phyloP scores from a whole-genome alignment of 306 rosid species.

The Cucurbita ficifolia region DNA sequence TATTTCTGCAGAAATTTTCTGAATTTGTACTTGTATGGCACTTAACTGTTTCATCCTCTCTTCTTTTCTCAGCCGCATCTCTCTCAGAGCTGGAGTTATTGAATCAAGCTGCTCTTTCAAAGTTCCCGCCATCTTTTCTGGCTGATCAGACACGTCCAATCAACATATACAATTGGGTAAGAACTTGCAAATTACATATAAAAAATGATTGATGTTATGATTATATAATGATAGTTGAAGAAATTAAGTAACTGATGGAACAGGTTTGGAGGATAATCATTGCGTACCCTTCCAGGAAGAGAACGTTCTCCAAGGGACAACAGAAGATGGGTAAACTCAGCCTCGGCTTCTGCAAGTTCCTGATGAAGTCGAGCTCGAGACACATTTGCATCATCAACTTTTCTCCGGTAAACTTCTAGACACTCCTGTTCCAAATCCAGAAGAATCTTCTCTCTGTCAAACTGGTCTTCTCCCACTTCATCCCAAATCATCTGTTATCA shows the following conservation, averaged over 20 bases:
- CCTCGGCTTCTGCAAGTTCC: slow-evolving; percentile 92
- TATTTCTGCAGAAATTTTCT: slow-evolving; percentile 72
- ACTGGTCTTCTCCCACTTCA: slow-evolving; percentile 89
- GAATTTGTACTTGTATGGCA: slow-evolving; percentile 59
- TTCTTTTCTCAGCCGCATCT: slow-evolving; percentile 74
- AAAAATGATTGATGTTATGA: not conserved
- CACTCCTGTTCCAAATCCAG: slow-evolving; percentile 87
- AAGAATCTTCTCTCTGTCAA: slow-evolving; percentile 75
- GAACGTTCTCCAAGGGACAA: slow-evolving; percentile 89
- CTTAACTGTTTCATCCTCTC: slow-evolving; percentile 75
- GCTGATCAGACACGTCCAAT: slow-evolving; percentile 39
- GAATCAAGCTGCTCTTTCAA: slow-evolving; percentile 92
- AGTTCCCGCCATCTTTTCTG: slow-evolving; percentile 73
- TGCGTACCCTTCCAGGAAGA: slow-evolving; percentile 77
- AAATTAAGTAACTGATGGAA: not conserved
- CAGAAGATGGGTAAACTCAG: slow-evolving; percentile 91
- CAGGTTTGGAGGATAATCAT: not conserved
- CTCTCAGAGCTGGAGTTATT: slow-evolving; percentile 68
- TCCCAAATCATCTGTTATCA: slow-evolving; percentile 81
- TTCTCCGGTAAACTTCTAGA: slow-evolving; percentile 63
- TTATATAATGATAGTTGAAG: not conserved
- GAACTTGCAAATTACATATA: not conserved
- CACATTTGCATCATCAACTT: slow-evolving; percentile 74
- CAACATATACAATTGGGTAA: slow-evolving; percentile 9
- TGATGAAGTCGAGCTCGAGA: slow-evolving; percentile 87